Conservation (phyloP, 257 asterid species). For the Lantana camara region DNA sequence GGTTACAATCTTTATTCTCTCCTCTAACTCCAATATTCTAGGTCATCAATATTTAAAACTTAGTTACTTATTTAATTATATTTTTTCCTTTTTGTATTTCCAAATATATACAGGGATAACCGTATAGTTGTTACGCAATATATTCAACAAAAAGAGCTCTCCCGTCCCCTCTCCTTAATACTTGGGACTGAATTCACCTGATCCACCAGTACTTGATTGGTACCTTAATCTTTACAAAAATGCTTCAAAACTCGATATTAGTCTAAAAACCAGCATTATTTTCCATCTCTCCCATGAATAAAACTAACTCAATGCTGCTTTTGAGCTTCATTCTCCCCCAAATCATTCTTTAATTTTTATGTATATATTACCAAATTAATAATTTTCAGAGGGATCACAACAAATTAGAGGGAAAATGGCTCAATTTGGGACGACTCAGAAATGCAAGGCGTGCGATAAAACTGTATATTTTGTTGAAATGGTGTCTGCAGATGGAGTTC, state of each 20-base stretch:
- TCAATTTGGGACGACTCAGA: constrained; percentile 34
- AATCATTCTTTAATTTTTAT: not conserved
- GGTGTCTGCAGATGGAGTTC: constrained; percentile 60
- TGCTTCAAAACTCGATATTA: not conserved
- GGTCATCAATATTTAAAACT: too few species aligned
- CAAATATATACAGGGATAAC: not conserved
- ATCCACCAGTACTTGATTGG: constrained; percentile 30
- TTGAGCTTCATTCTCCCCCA: not conserved
- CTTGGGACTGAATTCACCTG: constrained; percentile 30
- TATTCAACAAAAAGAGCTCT: constrained; percentile 23
- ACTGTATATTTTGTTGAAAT: constrained; percentile 64
- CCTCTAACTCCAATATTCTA: not conserved
- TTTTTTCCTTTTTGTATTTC: not conserved
- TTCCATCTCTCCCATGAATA: not conserved
- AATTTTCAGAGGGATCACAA: not conserved
- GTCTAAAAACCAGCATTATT: not conserved
- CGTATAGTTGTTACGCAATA: not conserved
- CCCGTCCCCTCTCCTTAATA: constrained; percentile 38
- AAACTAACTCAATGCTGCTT: not conserved
- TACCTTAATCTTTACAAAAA: constrained; percentile 12
- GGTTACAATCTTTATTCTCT: not conserved
- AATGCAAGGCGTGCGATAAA: constrained; percentile 68
- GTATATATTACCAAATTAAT: not conserved
- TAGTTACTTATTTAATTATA: not conserved
- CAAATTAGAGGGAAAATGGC: constrained; percentile 26